Evolutionary conservation across 768 basidiomycete species (phyloP).

Genomic region (Lactarius tabidus): DNA sequence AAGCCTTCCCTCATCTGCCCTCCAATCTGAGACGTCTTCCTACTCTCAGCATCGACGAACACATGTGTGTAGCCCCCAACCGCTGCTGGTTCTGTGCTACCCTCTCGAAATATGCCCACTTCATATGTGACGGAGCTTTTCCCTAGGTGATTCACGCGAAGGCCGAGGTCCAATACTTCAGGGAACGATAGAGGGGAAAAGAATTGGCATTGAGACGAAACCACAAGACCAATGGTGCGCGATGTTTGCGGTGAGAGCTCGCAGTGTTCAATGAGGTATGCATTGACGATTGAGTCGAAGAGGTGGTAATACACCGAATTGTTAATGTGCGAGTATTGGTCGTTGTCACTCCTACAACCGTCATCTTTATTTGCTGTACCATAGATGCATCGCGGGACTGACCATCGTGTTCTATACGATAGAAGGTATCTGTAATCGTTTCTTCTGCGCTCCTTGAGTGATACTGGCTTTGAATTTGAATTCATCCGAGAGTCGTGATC

Average conservation of each 20-base stretch:
- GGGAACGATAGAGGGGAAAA: conserved; percentile 74
- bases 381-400: conserved; percentile 25
- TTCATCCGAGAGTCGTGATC: neutral
- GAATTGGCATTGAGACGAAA: conserved; percentile 77
- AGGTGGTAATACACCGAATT: conserved; percentile 78
- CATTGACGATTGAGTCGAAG: conserved; percentile 79
- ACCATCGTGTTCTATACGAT: conserved; percentile 70
- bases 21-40: conserved; percentile 53
- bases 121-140: conserved; percentile 77
- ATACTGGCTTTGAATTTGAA: neutral
- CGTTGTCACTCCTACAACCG: conserved; percentile 73
- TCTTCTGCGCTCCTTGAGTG: conserved; percentile 30
- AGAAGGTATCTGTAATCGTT: conserved; percentile 58
- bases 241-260: conserved; percentile 49
- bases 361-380: neutral
- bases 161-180: conserved; percentile 60
- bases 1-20: conserved; percentile 45
- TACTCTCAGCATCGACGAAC: conserved; percentile 61
- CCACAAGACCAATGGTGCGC: conserved; percentile 65
- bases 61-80: conserved; percentile 73
- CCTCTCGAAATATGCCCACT: conserved; percentile 65
- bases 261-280: conserved; percentile 68
- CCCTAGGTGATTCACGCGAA: conserved; percentile 65
- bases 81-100: conserved; percentile 33
- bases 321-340: conserved; percentile 80